These are phyloP conservation scores for Hemerocallis citrina DNA, from an alignment of 106 monocot species.

Conservation along the genomic window DNA sequence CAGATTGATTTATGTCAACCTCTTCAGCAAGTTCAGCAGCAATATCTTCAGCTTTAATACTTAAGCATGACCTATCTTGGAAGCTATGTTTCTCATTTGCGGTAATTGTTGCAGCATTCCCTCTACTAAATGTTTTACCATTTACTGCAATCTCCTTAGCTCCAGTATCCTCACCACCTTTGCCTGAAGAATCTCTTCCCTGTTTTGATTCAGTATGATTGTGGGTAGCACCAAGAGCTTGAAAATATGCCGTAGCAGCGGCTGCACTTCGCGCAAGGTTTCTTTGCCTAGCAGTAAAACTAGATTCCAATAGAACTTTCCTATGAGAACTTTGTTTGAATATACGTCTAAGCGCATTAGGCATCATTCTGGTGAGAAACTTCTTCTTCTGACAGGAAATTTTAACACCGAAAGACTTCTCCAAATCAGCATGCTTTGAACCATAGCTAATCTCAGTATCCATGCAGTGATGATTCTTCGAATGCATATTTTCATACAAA, in stretches of 20 bases:
- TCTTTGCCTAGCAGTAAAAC: conserved; percentile 47
- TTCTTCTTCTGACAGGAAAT: conserved; percentile 24
- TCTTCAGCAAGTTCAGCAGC: conserved; percentile 55
- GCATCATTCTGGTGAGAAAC: conserved; percentile 41
- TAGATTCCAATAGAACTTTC: conserved; percentile 35
- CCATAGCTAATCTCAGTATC: conserved; percentile 49
- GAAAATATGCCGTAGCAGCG: conserved; percentile 74
- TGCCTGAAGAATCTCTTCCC: conserved; percentile 14
- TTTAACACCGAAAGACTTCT: conserved; percentile 73
- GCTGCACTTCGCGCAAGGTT: conserved; percentile 63
- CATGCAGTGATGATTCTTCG: conserved; percentile 59
- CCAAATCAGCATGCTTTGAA: conserved; percentile 80
- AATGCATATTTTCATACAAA: conserved; percentile 54
- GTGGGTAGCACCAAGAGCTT: conserved; percentile 7
- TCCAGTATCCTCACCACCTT: conserved; percentile 14
- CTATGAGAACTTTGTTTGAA: conserved; percentile 39
- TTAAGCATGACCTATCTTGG: conserved; percentile 27
- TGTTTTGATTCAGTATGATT: conserved; percentile 18
- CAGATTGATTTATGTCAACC: conserved; percentile 17
- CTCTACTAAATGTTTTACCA: conserved; percentile 3
- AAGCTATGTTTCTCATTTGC: conserved; percentile 10
- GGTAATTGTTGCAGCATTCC: not conserved
- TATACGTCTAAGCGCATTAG: conserved; percentile 22
- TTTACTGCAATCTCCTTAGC: not conserved
- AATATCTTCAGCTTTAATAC: conserved; percentile 40